These are phyloP conservation scores for Chlamydomonas reinhardtii DNA, from an alignment of 163 green algal species.

Conservation along the genomic window DNA sequence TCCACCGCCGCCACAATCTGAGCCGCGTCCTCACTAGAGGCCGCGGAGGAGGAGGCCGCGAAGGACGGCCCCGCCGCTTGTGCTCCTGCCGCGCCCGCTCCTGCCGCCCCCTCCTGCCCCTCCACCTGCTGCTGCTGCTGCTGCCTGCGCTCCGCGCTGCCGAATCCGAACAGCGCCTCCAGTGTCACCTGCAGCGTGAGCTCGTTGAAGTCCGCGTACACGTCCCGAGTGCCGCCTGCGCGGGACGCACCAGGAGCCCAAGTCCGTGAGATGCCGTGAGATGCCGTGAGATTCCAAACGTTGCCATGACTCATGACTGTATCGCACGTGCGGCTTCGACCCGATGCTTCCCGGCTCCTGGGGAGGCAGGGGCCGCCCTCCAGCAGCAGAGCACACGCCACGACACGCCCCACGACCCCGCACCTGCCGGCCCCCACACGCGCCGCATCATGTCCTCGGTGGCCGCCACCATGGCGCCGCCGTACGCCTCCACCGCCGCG, in stretches of 20 bases:
- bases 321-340: too few species aligned
- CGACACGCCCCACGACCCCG: too few species aligned
- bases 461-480: conserved; percentile 60
- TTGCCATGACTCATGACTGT: too few species aligned
- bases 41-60: not conserved
- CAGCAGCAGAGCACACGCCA: too few species aligned
- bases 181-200: conserved; percentile 84
- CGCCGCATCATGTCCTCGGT: conserved; percentile 41
- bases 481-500: conserved; percentile 83
- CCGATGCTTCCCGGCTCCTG: too few species aligned
- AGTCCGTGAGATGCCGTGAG: too few species aligned
- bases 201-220: conserved; percentile 90
- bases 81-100: not conserved
- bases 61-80: not conserved
- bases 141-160: not conserved
- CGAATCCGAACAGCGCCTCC: conserved; percentile 81
- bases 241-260: too few species aligned
- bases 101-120: not conserved
- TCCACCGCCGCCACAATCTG: conserved; percentile 62
- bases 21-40: conserved; percentile 5
- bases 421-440: conserved; percentile 11
- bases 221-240: conserved; percentile 62
- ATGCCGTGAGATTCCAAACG: too few species aligned
- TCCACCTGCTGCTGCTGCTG: not conserved
- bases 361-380: too few species aligned